These are phyloP conservation scores for Phytophthora pseudosyringae DNA, from an alignment of 352 stramenopile species.

Conservation along the genomic window DNA sequence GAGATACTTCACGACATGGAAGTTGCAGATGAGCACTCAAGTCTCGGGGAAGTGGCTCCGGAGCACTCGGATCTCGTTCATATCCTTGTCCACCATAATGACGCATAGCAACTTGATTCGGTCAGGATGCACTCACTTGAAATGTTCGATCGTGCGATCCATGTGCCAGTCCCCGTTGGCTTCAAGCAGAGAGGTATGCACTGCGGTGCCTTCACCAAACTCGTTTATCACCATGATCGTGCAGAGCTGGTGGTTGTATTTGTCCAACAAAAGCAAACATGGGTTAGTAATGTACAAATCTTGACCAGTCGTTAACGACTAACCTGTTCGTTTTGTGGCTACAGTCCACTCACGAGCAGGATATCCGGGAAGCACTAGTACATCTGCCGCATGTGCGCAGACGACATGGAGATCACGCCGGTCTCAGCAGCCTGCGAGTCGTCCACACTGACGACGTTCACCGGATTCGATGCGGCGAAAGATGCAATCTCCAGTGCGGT, in stretches of 20 bases:
- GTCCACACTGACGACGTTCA: neutral
- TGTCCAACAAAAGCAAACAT: constrained; percentile 5
- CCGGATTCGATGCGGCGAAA: constrained; percentile 1
- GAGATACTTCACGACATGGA: constrained; percentile 33
- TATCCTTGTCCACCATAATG: neutral
- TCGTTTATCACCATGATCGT: constrained; percentile 26
- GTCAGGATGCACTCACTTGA: neutral
- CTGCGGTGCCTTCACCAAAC: constrained; percentile 11
- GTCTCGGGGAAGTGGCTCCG: constrained; percentile 10
- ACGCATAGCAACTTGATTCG: neutral
- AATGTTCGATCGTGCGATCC: neutral
- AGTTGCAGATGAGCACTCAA: constrained; percentile 20
- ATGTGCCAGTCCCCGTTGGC: constrained; percentile 8
- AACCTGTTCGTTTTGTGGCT: constrained; percentile 28
- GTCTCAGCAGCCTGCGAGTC: constrained; percentile 13
- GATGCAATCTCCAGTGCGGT: neutral
- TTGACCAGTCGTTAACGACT: neutral
- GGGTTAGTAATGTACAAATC: neutral
- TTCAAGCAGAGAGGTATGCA: constrained; percentile 15
- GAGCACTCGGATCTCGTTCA: constrained; percentile 13
- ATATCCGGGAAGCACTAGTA: constrained; percentile 15
- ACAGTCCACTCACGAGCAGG: constrained; percentile 17
- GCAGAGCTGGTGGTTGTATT: constrained; percentile 27
- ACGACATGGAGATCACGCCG: constrained; percentile 5
- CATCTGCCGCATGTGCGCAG: constrained; percentile 12